phyloP scores from a whole-genome alignment of 805 yeast species.

The Lipomyces orientalis region DNA sequence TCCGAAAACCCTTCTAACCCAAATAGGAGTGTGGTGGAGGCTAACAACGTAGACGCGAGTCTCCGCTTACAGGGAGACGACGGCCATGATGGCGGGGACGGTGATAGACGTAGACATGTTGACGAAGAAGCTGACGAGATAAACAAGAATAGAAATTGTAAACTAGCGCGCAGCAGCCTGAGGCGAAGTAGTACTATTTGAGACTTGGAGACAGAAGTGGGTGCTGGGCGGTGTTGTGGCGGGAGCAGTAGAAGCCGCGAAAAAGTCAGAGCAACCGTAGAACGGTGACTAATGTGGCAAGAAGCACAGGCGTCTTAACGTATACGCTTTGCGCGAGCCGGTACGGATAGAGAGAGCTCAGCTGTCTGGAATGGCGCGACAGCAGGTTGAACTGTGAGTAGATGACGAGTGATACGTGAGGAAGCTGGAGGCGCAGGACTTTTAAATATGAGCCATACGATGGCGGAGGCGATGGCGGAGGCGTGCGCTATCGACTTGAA shows the following conservation, averaged over 20 bases:
- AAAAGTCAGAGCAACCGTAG: background rate
- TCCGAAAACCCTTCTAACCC: background rate
- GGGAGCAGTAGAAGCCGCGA: background rate
- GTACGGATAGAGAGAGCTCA: background rate
- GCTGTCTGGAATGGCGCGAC: background rate
- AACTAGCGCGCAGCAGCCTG: background rate
- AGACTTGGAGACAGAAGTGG: background rate
- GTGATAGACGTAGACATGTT: background rate
- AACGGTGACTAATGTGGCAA: background rate
- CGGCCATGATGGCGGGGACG: background rate
- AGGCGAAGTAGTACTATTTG: too few species aligned
- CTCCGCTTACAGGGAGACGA: constrained; percentile 1
- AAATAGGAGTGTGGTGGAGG: background rate
- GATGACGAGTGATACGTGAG: background rate
- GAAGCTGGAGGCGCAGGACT: background rate
- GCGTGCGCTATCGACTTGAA: background rate
- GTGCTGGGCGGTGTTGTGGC: background rate
- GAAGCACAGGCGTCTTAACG: background rate
- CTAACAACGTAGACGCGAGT: background rate
- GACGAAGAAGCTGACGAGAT: background rate
- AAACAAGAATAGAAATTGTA: background rate
- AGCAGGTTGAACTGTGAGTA: background rate
- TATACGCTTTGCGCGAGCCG: background rate
- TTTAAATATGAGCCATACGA: background rate
- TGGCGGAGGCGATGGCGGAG: background rate